Conservation (phyloP, 345 rosid genomes). For the Lepidium aucheri region DNA sequence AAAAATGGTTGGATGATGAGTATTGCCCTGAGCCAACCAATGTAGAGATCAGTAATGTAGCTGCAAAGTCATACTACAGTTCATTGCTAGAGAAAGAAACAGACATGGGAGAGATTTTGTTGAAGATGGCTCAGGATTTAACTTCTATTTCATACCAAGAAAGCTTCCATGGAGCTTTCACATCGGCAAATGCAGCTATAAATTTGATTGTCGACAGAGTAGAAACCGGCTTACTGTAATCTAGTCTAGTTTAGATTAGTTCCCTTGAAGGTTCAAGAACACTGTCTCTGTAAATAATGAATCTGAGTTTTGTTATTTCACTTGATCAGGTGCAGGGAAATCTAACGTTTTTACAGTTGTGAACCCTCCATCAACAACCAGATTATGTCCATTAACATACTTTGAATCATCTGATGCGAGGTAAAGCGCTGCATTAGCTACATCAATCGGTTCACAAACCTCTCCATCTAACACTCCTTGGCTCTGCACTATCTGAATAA, state of each 20-base stretch:
- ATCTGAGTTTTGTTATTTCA: slow-evolving; percentile 14
- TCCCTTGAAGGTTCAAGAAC: slow-evolving; percentile 3
- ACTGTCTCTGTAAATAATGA: slow-evolving; percentile 6
- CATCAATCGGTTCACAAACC: slow-evolving; percentile 55
- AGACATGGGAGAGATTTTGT: slow-evolving; percentile 67
- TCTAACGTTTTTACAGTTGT: slow-evolving; percentile 46
- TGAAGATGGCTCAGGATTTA: slow-evolving; percentile 64
- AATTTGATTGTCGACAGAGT: slow-evolving; percentile 54
- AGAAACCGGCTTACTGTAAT: slow-evolving; percentile 11
- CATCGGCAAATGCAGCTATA: slow-evolving; percentile 75
- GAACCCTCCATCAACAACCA: slow-evolving; percentile 92
- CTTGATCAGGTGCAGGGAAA: slow-evolving; percentile 45
- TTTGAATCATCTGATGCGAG: slow-evolving; percentile 76
- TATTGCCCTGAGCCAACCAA: slow-evolving; percentile 95
- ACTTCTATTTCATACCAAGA: slow-evolving; percentile 72
- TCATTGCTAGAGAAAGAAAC: slow-evolving; percentile 50
- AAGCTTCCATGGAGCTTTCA: slow-evolving; percentile 91
- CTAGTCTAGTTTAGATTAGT: background rate
- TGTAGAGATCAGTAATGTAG: slow-evolving; percentile 65
- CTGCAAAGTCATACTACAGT: slow-evolving; percentile 44
- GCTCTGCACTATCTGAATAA: slow-evolving; percentile 34
- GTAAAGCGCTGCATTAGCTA: slow-evolving; percentile 82
- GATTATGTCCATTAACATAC: slow-evolving; percentile 76
- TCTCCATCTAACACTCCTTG: slow-evolving; percentile 47
- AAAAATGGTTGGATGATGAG: slow-evolving; percentile 92